phyloP scores from a whole-genome alignment of 169 alveolate species.

The Babesia gibsoni region DNA sequence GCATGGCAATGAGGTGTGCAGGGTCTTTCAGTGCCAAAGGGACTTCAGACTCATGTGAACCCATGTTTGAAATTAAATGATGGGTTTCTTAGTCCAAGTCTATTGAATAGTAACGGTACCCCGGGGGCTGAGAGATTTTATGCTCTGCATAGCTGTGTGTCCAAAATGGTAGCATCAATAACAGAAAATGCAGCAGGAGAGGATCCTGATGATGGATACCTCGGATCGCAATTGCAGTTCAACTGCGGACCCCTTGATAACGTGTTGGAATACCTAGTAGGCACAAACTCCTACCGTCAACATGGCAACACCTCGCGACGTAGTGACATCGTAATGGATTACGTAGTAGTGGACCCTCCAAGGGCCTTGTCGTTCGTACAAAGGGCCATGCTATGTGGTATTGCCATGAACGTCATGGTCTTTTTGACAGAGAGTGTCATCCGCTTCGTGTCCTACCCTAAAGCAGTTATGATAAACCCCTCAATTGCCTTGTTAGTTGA shows the following conservation, averaged over 20 bases:
- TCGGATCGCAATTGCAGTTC: conserved; percentile 28
- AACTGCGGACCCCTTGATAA: background rate
- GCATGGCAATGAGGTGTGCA: too few relatives aligned
- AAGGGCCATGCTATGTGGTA: conserved; percentile 25
- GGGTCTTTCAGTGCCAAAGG: too few relatives aligned
- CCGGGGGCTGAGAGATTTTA: too few relatives aligned
- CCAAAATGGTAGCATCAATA: too few relatives aligned
- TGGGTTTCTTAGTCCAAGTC: too few relatives aligned
- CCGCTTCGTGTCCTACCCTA: background rate
- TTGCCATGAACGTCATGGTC: conserved; percentile 21
- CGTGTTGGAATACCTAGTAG: conserved; percentile 26
- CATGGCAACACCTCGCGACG: background rate
- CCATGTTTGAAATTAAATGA: too few relatives aligned
- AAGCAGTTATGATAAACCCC: background rate
- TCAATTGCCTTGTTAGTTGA: conserved; percentile 1
- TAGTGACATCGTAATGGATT: conserved; percentile 42
- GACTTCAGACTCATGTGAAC: too few relatives aligned
- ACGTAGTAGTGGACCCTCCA: conserved; percentile 34
- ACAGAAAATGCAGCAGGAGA: background rate
- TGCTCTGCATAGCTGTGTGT: too few relatives aligned
- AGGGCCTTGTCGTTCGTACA: conserved; percentile 21
- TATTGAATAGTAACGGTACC: too few relatives aligned
- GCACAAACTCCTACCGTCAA: conserved; percentile 18
- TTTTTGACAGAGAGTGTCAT: conserved; percentile 21
- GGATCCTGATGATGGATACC: background rate